phyloP scores from a whole-genome alignment of 2,329 filamentous ascomycete species.

The Cryphonectria nitschkei region DNA sequence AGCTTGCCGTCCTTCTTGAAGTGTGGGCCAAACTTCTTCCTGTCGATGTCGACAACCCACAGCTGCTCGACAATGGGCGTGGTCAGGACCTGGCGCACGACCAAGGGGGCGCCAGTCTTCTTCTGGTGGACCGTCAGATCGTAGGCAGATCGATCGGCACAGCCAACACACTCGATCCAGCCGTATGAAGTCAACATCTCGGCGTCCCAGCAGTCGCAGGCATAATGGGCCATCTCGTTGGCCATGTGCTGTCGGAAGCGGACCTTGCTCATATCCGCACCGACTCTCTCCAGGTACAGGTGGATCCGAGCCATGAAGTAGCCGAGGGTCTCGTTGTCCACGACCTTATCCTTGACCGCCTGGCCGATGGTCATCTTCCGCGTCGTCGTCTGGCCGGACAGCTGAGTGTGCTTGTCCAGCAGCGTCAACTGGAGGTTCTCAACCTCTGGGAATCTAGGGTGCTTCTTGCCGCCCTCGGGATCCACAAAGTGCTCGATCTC shows the following conservation, averaged over 20 bases:
- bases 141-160: constrained; percentile 93
- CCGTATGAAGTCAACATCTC: constrained; percentile 90
- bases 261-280: constrained; percentile 84
- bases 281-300: constrained; percentile 85
- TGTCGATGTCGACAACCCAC: constrained; percentile 85
- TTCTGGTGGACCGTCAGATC: constrained; percentile 91
- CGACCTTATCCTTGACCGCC: constrained; percentile 78
- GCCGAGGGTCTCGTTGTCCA: constrained; percentile 97
- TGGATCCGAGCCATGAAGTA: constrained; percentile 97
- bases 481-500: constrained; percentile 99
- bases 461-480: constrained; percentile 92
- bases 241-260: constrained; percentile 97
- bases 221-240: constrained; percentile 83
- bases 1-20: constrained; percentile 95
- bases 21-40: constrained; percentile 92
- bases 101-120: constrained; percentile 83
- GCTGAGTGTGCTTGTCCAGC: constrained; percentile 82
- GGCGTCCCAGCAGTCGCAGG: constrained; percentile 96
- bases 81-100: constrained; percentile 80
- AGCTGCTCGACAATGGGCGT: constrained; percentile 82
- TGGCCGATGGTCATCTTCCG: constrained; percentile 79
- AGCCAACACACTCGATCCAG: constrained; percentile 98
- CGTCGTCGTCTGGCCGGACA: constrained; percentile 79
- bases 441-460: constrained; percentile 83
- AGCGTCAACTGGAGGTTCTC: constrained; percentile 82